Conservation (phyloP, 2,329 filamentous ascomycete genomes). For the Penicillium griseofulvum region DNA sequence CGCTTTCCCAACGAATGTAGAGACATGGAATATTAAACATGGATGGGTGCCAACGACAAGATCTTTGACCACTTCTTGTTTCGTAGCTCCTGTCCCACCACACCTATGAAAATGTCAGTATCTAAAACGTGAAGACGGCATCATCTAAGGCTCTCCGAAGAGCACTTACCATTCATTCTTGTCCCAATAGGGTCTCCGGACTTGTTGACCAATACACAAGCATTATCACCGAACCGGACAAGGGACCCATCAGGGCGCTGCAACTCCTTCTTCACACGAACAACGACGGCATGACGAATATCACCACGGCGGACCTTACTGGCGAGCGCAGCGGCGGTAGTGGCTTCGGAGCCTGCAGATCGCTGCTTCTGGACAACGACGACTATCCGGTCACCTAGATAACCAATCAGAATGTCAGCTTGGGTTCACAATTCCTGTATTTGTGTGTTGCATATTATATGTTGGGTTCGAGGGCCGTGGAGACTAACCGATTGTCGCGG, state of each 20-base stretch:
- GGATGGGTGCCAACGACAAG: conserved; percentile 85
- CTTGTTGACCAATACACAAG: conserved; percentile 96
- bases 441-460: no score
- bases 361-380: conserved; percentile 97
- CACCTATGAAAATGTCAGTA: conserved; percentile 51
- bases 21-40: conserved; percentile 54
- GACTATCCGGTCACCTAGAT: conserved; percentile 86
- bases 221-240: conserved; percentile 95
- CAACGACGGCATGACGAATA: conserved; percentile 92
- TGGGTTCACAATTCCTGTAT: neutral
- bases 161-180: conserved; percentile 71
- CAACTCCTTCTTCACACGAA: conserved; percentile 83
- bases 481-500: conserved; percentile 76
- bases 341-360: conserved; percentile 67
- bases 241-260: conserved; percentile 85
- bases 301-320: conserved; percentile 97
- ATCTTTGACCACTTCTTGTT: conserved; percentile 99
- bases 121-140: neutral
- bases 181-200: conserved; percentile 91
- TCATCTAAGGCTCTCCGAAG: neutral
- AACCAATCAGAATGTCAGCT: neutral
- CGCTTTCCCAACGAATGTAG: conserved; percentile 28
- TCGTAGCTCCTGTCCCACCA: conserved; percentile 85
- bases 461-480: neutral
- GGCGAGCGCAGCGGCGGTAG: conserved; percentile 69